Conservation (phyloP, 768 basidiomycete species). For the Royoungia palumana region DNA sequence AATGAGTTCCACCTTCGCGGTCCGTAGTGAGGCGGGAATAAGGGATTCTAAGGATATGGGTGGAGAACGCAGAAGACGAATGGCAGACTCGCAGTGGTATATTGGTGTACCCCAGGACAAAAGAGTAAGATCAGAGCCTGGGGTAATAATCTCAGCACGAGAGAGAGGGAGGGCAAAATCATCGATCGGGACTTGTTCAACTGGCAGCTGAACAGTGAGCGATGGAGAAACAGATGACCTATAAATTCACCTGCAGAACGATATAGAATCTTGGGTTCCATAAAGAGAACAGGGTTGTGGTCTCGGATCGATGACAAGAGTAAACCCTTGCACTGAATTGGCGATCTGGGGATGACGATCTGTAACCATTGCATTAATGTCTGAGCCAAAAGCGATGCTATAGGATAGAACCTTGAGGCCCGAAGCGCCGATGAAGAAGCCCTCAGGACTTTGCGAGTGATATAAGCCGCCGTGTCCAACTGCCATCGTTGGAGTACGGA, state of each 20-base stretch:
- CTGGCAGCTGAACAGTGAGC: constrained; percentile 32
- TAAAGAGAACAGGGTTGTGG: constrained; percentile 90
- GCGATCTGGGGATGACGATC: constrained; percentile 91
- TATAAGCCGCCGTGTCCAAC: constrained; percentile 93
- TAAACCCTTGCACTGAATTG: constrained; percentile 93
- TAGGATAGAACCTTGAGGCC: constrained; percentile 68
- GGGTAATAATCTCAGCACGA: constrained; percentile 69
- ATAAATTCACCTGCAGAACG: constrained; percentile 66
- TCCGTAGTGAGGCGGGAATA: constrained; percentile 61
- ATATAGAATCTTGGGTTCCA: constrained; percentile 94
- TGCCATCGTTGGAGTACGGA: constrained; percentile 85
- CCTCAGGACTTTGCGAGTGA: constrained; percentile 94
- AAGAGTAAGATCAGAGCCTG: constrained; percentile 83
- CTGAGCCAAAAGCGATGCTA: not conserved
- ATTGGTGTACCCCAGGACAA: constrained; percentile 93
- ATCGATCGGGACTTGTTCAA: constrained; percentile 90
- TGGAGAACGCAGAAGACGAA: constrained; percentile 69
- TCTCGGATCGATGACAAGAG: constrained; percentile 85
- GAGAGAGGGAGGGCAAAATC: constrained; percentile 85
- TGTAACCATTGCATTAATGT: constrained; percentile 10
- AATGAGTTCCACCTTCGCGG: constrained; percentile 80
- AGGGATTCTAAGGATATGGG: constrained; percentile 58
- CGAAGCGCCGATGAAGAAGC: constrained; percentile 87
- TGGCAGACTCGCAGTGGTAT: constrained; percentile 83
- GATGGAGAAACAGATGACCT: not conserved